A percentile compares a stretch with the other conserved stretches of the same genome.
These are phyloP conservation scores for Penicillium paradoxum DNA, from an alignment of 495 filamentous ascomycete genomes.

Conservation along the genomic window DNA sequence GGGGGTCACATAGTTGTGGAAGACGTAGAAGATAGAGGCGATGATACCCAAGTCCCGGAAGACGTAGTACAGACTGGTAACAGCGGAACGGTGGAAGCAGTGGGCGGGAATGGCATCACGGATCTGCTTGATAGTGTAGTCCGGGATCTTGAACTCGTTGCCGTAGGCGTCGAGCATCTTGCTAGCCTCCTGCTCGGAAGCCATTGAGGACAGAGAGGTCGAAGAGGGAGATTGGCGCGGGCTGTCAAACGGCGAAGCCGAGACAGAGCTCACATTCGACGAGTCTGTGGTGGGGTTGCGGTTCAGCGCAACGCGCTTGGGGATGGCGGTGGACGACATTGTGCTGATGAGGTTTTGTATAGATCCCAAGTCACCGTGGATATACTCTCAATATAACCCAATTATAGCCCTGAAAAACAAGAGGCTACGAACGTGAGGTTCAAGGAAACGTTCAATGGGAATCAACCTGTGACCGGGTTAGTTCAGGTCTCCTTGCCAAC, in stretches of 20 bases:
- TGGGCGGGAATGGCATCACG: conserved; percentile 56
- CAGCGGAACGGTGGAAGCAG: conserved; percentile 63
- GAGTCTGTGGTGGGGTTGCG: conserved; percentile 50
- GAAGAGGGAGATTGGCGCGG: conserved; percentile 76
- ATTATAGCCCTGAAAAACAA: not conserved
- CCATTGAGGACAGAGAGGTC: conserved; percentile 86
- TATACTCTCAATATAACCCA: not conserved
- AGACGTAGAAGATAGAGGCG: conserved; percentile 55
- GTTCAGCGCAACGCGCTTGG: conserved; percentile 49
- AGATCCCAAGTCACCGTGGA: not conserved
- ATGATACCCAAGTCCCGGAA: conserved; percentile 54
- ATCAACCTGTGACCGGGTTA: not conserved
- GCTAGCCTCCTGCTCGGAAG: conserved; percentile 49
- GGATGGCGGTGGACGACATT: conserved; percentile 58
- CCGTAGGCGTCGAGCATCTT: conserved; percentile 64
- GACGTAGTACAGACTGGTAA: conserved; percentile 57
- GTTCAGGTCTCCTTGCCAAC: not conserved
- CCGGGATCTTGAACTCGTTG: conserved; percentile 65
- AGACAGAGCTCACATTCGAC: conserved; percentile 57
- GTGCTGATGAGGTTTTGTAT: not conserved
- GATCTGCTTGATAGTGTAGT: conserved; percentile 69
- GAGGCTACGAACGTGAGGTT: not conserved
- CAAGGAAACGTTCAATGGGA: not conserved
- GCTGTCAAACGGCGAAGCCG: conserved; percentile 61
- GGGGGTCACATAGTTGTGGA: conserved; percentile 62